A percentile compares a stretch with the other conserved stretches of the same genome.
These are phyloP conservation scores for Globisporangium lucens DNA, from an alignment of 352 stramenopile species.

Conservation along the genomic window DNA sequence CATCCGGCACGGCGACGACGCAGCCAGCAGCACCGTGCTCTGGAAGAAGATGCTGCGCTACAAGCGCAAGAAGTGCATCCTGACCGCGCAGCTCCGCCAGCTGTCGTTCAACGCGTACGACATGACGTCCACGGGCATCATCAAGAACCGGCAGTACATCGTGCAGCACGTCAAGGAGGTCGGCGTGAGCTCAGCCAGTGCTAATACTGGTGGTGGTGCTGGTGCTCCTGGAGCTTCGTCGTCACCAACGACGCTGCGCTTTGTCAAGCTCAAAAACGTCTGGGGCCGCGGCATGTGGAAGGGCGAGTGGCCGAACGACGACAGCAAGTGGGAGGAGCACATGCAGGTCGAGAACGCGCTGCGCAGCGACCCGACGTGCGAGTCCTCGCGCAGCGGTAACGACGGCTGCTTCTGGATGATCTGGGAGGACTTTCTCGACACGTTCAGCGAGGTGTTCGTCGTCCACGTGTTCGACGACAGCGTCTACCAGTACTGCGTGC, in stretches of 20 bases:
- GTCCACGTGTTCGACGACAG: constrained; percentile 31
- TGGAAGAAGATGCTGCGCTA: constrained; percentile 75
- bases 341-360: constrained; percentile 67
- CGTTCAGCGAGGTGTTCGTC: constrained; percentile 74
- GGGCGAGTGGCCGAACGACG: constrained; percentile 79
- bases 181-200: constrained; percentile 15
- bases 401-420: constrained; percentile 87
- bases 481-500: constrained; percentile 55
- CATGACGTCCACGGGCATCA: constrained; percentile 53
- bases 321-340: constrained; percentile 84
- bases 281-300: constrained; percentile 79
- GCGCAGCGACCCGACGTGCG: constrained; percentile 49
- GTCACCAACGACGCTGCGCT: constrained; percentile 35
- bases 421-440: constrained; percentile 69
- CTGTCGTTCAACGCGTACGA: constrained; percentile 63
- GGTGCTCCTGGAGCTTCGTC: background rate
- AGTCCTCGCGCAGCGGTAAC: constrained; percentile 62
- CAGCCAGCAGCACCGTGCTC: constrained; percentile 25
- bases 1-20: constrained; percentile 7
- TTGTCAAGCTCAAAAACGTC: constrained; percentile 82
- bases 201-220: background rate
- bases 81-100: constrained; percentile 69
- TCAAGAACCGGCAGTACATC: constrained; percentile 79
- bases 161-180: constrained; percentile 72
- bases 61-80: constrained; percentile 50